Base-by-base conservation (phyloP, 2,329 filamentous ascomycete genomes). In the Fusarium armeniacum region DNA sequence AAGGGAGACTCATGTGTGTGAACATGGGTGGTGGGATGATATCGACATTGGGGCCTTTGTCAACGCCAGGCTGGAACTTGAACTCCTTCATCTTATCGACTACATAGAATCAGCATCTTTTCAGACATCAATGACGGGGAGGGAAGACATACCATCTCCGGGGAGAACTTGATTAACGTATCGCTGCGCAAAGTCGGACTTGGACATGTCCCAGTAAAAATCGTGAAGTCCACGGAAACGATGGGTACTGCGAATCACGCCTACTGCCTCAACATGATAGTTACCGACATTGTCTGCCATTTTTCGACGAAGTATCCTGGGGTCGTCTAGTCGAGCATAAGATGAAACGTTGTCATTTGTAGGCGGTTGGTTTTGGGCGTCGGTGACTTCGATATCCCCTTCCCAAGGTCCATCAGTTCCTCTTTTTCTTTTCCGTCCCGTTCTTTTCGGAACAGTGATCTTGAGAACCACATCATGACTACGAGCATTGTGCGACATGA, bases 401-500 rank as follows among this genome's bases (percentile, higher is more conserved):
- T 84, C 80, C 76, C 89, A 95, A 0, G 91, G 89, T 6, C 85
- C 90, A 58, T 90, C 78, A 7, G 89, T 89, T n/a, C 93, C 94
- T 72, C 90, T 86, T 81, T 94, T 97, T 62, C 94, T 88, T 80
- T 92, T 97, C 64, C 93, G 88, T 5, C 94, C 94, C 4, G 94
- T 98, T 58, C 93, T 85, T 78, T 90, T 96, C 0, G 96, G 95
- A 1, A 98, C 89, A 0, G 91, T 94, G 58, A 99, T 86, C 77
- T 94, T 94, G 55, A 99, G 84, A 22, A 98, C 85, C 22, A 98
- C 82, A 76, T 98, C 97, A 76, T 94, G 93, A 12, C 93, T 92
- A 22, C 87, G 82, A 33, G 90, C 87, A 76, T 91, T 92, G 43
- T 90, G 90, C 10, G 95, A 97, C 71, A 91, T 84, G 65, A 97